Base-by-base conservation (phyloP, 495 filamentous ascomycete species). In the Podospora australis region DNA sequence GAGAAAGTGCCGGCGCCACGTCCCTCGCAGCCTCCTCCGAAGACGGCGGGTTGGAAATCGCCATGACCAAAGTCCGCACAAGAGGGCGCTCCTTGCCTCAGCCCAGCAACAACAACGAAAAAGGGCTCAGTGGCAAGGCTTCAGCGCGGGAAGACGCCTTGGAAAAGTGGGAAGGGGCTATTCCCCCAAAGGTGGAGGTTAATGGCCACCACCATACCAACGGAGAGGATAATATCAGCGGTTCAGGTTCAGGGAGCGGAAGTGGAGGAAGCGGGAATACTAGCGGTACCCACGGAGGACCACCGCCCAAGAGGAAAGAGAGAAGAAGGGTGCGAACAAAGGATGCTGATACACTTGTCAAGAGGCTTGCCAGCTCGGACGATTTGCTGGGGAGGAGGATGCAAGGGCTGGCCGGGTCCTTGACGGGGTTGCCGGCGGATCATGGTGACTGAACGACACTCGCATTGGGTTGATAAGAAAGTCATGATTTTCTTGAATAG, bases 381-480 rank as follows among this genome's bases (percentile, higher is more conserved):
- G 89, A 96, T 71, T 60, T 96, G 46, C 63, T 97, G 11, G 81
- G 83, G 6, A 71, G 90, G 45, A 70, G 90, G 34, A 97, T 97
- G 90, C 79, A 86, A 57, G 87, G 86, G 5, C 63, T 97, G 21
- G 82, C 87, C 6, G 81, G 84, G 4, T 79, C 85, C 8, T 70
- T 96, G 71, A 90, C 87, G 67, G 85, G 88, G 6, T 56, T 75
- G 48, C 71, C 72, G 3, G 76, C 78, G 7, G n/a, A n/a, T n/a
- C n/a, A n/a, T n/a, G n/a, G n/a, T n/a, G n/a, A n/a, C n/a, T n/a
- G n/a, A n/a, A n/a, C n/a, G n/a, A n/a, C n/a, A n/a, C n/a, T n/a
- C n/a, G n/a, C n/a, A n/a, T n/a, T n/a, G n/a, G n/a, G n/a, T n/a
- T n/a, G n/a, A n/a, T n/a, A n/a, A n/a, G n/a, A n/a, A n/a, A n/a